Evolutionary conservation across 345 rosid species (phyloP).

Genomic region (Acer saccharum): DNA sequence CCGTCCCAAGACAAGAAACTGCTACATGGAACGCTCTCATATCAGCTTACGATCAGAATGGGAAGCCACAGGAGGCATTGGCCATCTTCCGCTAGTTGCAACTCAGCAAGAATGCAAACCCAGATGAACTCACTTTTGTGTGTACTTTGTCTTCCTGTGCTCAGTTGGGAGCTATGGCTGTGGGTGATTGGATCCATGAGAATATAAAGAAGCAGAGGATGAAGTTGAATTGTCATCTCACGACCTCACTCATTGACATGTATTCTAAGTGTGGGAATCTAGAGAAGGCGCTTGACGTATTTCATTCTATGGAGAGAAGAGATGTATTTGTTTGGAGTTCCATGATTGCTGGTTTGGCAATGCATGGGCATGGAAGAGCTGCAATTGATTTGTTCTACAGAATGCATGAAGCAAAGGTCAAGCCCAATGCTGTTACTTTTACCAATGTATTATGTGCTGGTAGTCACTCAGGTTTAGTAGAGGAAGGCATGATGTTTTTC

Average conservation of each 20-base stretch:
- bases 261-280: slow-evolving; percentile 79
- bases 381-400: slow-evolving; percentile 56
- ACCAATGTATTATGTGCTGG: slow-evolving; percentile 70
- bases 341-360: slow-evolving; percentile 75
- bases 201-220: slow-evolving; percentile 51
- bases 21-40: slow-evolving; percentile 70
- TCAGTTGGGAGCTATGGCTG: slow-evolving; percentile 61
- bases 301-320: slow-evolving; percentile 42
- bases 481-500: slow-evolving; percentile 57
- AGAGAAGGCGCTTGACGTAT: slow-evolving; percentile 65
- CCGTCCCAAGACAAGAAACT: slow-evolving; percentile 55
- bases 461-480: slow-evolving; percentile 69
- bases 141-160: slow-evolving; percentile 68
- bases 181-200: slow-evolving; percentile 56
- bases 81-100: slow-evolving; percentile 57
- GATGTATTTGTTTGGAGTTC: slow-evolving; percentile 78
- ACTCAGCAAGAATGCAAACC: slow-evolving; percentile 40
- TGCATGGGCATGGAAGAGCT: slow-evolving; percentile 64
- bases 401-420: slow-evolving; percentile 57
- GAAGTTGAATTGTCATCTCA: slow-evolving; percentile 52
- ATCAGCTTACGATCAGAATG: slow-evolving; percentile 71
- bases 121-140: slow-evolving; percentile 62
- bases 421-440: slow-evolving; percentile 68
- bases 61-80: slow-evolving; percentile 63
- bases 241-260: slow-evolving; percentile 76